Evolutionary conservation across 2,329 filamentous ascomycete species (phyloP).

Genomic region (Microcyclosporella mali): DNA sequence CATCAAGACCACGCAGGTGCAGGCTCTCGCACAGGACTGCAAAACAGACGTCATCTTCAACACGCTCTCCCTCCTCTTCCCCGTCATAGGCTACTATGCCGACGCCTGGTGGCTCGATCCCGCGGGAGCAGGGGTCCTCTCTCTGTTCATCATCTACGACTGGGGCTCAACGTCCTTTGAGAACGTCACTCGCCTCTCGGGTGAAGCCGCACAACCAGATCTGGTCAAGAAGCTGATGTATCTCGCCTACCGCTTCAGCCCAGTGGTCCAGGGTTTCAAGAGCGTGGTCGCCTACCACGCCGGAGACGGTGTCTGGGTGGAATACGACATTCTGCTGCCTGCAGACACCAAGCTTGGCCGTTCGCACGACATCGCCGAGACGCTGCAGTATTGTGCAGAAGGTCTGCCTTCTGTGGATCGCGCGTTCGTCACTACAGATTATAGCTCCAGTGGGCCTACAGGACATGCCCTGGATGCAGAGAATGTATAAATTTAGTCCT

Average conservation of each 20-base stretch:
- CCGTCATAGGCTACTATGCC: constrained; percentile 53
- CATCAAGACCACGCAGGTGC: constrained; percentile 59
- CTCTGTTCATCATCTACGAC: constrained; percentile 63
- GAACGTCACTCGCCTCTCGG: constrained; percentile 54
- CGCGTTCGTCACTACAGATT: constrained; percentile 49
- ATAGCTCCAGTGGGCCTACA: constrained; percentile 36
- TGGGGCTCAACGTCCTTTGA: constrained; percentile 56
- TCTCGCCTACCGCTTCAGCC: constrained; percentile 46
- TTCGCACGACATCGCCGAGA: constrained; percentile 57
- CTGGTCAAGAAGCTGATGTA: constrained; percentile 54
- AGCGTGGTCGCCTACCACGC: constrained; percentile 51
- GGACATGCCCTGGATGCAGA: constrained; percentile 35
- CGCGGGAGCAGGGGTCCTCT: constrained; percentile 56
- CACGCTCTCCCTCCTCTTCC: constrained; percentile 56
- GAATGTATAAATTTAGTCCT: constrained; percentile 5
- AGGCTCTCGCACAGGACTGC: constrained; percentile 58
- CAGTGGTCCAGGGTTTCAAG: constrained; percentile 34
- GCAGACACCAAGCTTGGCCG: constrained; percentile 47
- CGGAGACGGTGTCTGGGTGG: constrained; percentile 58
- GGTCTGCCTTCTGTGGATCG: constrained; percentile 43
- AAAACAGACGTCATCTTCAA: constrained; percentile 62
- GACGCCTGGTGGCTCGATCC: constrained; percentile 63
- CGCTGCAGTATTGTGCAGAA: constrained; percentile 57
- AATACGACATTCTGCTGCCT: constrained; percentile 55
- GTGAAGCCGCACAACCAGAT: constrained; percentile 49